A percentile compares a stretch with the other conserved stretches of the same genome.
Conservation (phyloP, 1,284 basidiomycete genomes). For the Puccinia brachypodii region DNA sequence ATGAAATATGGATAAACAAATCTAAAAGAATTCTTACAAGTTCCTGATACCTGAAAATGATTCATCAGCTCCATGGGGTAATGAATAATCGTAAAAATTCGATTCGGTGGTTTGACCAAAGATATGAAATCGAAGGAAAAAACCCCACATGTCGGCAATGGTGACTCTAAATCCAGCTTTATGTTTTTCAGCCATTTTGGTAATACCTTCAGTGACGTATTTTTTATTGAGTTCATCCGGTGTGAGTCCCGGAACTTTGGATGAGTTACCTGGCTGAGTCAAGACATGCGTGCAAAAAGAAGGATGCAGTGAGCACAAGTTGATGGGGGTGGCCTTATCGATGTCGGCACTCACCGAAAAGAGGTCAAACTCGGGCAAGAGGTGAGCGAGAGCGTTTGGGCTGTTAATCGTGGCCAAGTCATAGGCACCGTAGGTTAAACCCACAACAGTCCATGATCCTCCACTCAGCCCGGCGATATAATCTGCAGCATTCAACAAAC, state of each 20-base stretch:
- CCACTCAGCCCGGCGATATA: slow-evolving; percentile 35
- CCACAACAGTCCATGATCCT: slow-evolving; percentile 26
- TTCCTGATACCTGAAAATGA: slow-evolving; percentile 36
- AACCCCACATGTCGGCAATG: slow-evolving; percentile 28
- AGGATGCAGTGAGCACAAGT: neutral
- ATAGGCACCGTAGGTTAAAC: slow-evolving; percentile 9
- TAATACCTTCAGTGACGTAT: neutral
- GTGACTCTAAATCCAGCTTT: slow-evolving; percentile 33
- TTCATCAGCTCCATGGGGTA: slow-evolving; percentile 16
- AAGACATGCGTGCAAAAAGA: neutral
- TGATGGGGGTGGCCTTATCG: neutral
- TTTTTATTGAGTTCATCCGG: neutral
- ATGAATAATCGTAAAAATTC: slow-evolving; percentile 32
- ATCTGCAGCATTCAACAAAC: slow-evolving; percentile 64
- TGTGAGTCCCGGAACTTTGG: neutral
- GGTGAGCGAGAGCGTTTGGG: neutral
- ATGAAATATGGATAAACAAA: neutral
- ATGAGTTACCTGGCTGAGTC: slow-evolving; percentile 14
- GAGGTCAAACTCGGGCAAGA: slow-evolving; percentile 25
- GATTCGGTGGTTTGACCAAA: neutral
- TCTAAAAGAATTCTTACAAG: slow-evolving; percentile 4
- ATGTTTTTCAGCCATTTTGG: neutral
- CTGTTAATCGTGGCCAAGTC: neutral
- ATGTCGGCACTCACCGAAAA: slow-evolving; percentile 27
- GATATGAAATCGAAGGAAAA: slow-evolving; percentile 22